phyloP scores from a whole-genome alignment of 306 rosid genomes.

The Arachis stenosperma region DNA sequence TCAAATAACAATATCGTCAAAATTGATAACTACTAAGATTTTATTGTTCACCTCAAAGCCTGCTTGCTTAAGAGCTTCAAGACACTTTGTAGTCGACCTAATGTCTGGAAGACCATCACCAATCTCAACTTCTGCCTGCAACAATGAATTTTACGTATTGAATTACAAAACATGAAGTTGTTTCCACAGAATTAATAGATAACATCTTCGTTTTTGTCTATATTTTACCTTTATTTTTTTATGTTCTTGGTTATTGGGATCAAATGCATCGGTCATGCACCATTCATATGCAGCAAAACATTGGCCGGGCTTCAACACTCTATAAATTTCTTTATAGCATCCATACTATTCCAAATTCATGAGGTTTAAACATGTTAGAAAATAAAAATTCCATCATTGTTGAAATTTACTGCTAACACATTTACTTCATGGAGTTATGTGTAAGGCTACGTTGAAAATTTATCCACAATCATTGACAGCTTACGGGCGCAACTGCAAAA shows the following conservation, averaged over 20 bases:
- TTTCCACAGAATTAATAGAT: constrained; percentile 9
- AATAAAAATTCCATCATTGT: constrained; percentile 32
- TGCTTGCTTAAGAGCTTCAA: constrained; percentile 90
- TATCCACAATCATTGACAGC: constrained; percentile 10
- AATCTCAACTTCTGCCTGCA: constrained; percentile 90
- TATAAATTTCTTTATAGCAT: constrained; percentile 91
- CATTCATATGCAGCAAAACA: constrained; percentile 95
- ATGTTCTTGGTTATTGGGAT: constrained; percentile 75
- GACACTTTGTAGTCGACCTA: constrained; percentile 80
- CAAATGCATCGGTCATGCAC: constrained; percentile 94
- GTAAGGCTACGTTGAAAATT: constrained; percentile 14
- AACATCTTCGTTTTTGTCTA: constrained; percentile 8
- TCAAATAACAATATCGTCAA: constrained; percentile 23
- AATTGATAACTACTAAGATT: constrained; percentile 2
- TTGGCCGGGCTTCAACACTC: constrained; percentile 94
- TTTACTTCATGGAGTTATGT: constrained; percentile 2
- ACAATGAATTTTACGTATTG: constrained; percentile 20
- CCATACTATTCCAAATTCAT: constrained; percentile 58
- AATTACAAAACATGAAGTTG: constrained; percentile 10
- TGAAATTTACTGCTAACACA: constrained; percentile 21
- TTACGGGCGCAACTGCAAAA: not conserved
- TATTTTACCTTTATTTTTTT: constrained; percentile 73
- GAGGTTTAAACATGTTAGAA: constrained; percentile 28
- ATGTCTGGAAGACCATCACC: constrained; percentile 98
- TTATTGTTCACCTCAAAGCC: constrained; percentile 83